Conservation (phyloP, 495 filamentous ascomycete species). For the Penicillium manginii region DNA sequence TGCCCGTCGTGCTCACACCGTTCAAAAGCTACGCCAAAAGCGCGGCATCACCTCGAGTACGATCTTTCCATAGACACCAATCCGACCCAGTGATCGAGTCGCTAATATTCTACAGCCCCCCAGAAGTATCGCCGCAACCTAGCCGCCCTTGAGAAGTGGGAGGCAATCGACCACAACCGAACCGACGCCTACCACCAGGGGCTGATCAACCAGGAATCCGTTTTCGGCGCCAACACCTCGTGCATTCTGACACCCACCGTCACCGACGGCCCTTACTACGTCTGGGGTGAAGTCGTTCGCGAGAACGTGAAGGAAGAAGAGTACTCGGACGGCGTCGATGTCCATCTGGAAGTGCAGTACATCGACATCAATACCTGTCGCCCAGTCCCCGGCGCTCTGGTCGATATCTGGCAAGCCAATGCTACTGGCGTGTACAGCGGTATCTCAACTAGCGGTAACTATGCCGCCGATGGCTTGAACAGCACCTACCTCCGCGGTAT, state of each 20-base stretch:
- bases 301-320: conserved; percentile 47
- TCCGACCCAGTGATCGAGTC: not conserved
- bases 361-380: conserved; percentile 48
- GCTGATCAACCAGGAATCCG: conserved; percentile 29
- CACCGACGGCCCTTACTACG: conserved; percentile 59
- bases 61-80: conserved; percentile 8
- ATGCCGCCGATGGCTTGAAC: conserved; percentile 41
- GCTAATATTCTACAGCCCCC: conserved; percentile 21
- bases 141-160: conserved; percentile 51
- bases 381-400: conserved; percentile 35
- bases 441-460: conserved; percentile 39
- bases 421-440: conserved; percentile 57
- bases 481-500: conserved; percentile 58
- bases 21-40: conserved; percentile 49
- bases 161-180: conserved; percentile 53
- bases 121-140: conserved; percentile 37
- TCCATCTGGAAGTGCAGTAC: conserved; percentile 52
- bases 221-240: conserved; percentile 58
- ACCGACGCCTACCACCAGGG: conserved; percentile 31
- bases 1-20: conserved; percentile 39
- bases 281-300: conserved; percentile 52
- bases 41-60: conserved; percentile 52
- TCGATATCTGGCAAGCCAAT: conserved; percentile 51
- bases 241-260: conserved; percentile 58
- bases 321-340: conserved; percentile 48